Percentiles rank a stretch among this genome's conserved stretches.
phyloP scores from a whole-genome alignment of 75 land plant species.

The Cryptomeria japonica region DNA sequence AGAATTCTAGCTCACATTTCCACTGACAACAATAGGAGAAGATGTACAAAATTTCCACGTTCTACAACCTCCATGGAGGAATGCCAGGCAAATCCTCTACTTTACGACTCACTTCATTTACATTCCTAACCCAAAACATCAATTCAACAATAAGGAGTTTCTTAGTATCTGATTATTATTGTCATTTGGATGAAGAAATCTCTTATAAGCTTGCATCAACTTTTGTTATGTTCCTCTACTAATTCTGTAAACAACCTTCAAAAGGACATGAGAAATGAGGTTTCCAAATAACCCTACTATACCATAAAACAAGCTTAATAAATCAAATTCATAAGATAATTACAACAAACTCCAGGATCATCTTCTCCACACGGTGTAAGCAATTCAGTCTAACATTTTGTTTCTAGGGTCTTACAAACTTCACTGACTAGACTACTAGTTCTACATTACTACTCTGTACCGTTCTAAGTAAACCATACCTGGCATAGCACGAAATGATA shows the following conservation, averaged over 20 bases:
- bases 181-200: background rate
- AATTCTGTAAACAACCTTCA: background rate
- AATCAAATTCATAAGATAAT: background rate
- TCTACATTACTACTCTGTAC: no score
- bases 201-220: background rate
- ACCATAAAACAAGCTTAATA: background rate
- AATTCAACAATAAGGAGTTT: background rate
- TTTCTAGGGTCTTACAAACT: no score
- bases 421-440: no score
- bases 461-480: no score
- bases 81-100: background rate
- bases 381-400: no score
- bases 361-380: no score
- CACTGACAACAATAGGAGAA: background rate
- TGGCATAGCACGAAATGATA: no score
- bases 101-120: background rate
- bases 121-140: background rate
- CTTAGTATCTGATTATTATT: background rate
- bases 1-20: background rate
- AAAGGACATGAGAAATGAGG: background rate
- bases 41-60: background rate
- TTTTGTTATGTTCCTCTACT: background rate
- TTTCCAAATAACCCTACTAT: background rate
- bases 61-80: background rate
- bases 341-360: no score